Evolutionary conservation across 169 alveolate species (phyloP), one percentile per base, ranked within the genome.

Genomic region (Cryptosporidium viatorum): DNA sequence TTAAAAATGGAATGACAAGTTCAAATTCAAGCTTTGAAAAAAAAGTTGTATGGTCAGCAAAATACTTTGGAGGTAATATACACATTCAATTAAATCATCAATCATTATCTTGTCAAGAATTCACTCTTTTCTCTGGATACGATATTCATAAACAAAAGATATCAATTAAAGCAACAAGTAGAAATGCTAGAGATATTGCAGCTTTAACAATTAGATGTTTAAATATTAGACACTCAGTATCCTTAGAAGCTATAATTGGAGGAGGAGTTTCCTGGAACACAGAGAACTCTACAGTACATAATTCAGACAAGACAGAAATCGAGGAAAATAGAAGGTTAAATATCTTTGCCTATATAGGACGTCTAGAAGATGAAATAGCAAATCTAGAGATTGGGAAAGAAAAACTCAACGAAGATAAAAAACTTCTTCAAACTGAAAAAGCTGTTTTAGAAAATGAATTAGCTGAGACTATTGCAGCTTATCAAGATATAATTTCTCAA

Each of bases 41-140:
- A 33, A 80, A 29, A 41, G 35, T 67, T 23, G 89, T 59, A 33
- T 80, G 89, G 89, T 80, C 89, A 26, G 89, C 89, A 5, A 80
- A 80, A 41, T 80, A 80, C 75, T 80, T 80, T 65, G 89, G 89
- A 12, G 89, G 89, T 7, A 59, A 80, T 41, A 80, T 80, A 31
- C 43, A 48, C n/a, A 58, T 80, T 16, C 29, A 29, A 18, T 21
- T 80, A 18, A 67, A 62, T 29, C 33, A 60, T 16, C 48, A 41
- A 6, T 41, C 48, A 41, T 41, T 23, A 1, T 26, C 45, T 26
- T n/a, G 3, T 41, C 14, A 59, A 12, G 89, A 62, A 18, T 65
- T 80, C 45, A 80, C 62, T 31, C 41, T 80, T 16, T 60, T 45
- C 9, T 60, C 89, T n/a, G 89, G 89, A 18, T 43, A 43, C 35